These are phyloP conservation scores for Collariella sp. DNA, from an alignment of 495 filamentous ascomycete genomes.

Conservation along the genomic window DNA sequence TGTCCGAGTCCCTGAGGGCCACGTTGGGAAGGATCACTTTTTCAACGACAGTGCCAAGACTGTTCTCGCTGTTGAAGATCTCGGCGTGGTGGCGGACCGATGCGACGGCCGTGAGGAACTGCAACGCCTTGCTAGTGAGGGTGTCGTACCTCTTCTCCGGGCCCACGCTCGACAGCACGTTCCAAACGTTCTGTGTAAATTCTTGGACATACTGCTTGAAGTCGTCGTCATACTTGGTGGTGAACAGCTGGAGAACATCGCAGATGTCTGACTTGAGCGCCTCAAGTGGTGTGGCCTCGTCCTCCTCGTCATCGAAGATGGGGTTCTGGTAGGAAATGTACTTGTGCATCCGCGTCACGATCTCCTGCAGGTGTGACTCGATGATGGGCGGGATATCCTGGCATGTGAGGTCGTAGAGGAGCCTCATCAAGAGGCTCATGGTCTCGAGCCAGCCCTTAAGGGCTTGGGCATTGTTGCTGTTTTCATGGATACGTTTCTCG, in stretches of 20 bases:
- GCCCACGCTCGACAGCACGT: slow-evolving; percentile 74
- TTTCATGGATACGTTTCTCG: slow-evolving; percentile 66
- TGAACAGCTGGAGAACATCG: slow-evolving; percentile 74
- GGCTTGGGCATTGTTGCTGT: slow-evolving; percentile 60
- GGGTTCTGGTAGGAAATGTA: slow-evolving; percentile 86
- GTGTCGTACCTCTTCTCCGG: slow-evolving; percentile 88
- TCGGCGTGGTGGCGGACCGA: slow-evolving; percentile 65
- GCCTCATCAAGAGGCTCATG: slow-evolving; percentile 75
- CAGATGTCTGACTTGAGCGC: slow-evolving; percentile 86
- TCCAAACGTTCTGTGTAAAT: slow-evolving; percentile 86
- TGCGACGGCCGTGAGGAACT: slow-evolving; percentile 87
- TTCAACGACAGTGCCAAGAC: slow-evolving; percentile 75
- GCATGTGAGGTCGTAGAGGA: slow-evolving; percentile 91
- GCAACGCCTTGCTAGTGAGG: slow-evolving; percentile 85
- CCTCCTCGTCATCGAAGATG: slow-evolving; percentile 71
- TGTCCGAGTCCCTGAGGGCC: slow-evolving; percentile 78
- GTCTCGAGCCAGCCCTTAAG: slow-evolving; percentile 71
- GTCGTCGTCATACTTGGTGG: slow-evolving; percentile 88
- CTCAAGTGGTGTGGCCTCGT: slow-evolving; percentile 76
- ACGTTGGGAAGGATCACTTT: slow-evolving; percentile 94
- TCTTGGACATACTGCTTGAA: slow-evolving; percentile 68
- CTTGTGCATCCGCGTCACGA: slow-evolving; percentile 76
- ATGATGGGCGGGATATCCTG: slow-evolving; percentile 94
- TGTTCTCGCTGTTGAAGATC: slow-evolving; percentile 71
- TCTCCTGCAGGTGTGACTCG: slow-evolving; percentile 68